These are phyloP conservation scores for Leucocoprinus leucothites DNA, from an alignment of 768 basidiomycete species.

Conservation along the genomic window DNA sequence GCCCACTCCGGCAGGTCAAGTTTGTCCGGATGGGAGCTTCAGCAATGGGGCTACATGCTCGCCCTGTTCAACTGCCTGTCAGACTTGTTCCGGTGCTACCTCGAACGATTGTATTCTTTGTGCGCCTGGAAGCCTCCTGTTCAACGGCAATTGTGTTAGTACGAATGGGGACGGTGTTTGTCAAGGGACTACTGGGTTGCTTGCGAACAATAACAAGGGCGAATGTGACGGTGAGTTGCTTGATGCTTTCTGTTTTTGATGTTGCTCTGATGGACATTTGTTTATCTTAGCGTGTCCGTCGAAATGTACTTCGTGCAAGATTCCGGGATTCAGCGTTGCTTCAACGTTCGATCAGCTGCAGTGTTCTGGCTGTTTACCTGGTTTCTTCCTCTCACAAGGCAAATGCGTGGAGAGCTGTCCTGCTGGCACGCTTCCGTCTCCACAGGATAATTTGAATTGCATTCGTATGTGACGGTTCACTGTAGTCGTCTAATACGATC, in stretches of 20 bases:
- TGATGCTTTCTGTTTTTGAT: background rate
- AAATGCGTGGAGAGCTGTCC: slow-evolving; percentile 72
- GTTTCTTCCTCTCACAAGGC: slow-evolving; percentile 68
- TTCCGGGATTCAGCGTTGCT: slow-evolving; percentile 64
- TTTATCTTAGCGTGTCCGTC: slow-evolving; percentile 65
- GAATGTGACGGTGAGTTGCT: slow-evolving; percentile 73
- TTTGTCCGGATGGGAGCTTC: slow-evolving; percentile 70
- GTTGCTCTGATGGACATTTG: slow-evolving; percentile 1
- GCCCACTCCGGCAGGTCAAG: slow-evolving; percentile 45
- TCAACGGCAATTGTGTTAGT: slow-evolving; percentile 70
- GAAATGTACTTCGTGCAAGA: slow-evolving; percentile 76
- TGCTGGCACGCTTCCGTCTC: slow-evolving; percentile 65
- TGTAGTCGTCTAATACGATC: background rate
- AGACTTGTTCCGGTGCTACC: slow-evolving; percentile 65
- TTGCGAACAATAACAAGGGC: slow-evolving; percentile 81
- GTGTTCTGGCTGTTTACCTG: slow-evolving; percentile 78
- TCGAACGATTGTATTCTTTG: slow-evolving; percentile 75
- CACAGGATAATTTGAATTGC: slow-evolving; percentile 73
- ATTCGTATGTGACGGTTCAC: slow-evolving; percentile 46
- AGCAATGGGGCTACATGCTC: slow-evolving; percentile 48
- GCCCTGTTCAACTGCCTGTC: slow-evolving; percentile 62
- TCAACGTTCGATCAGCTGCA: slow-evolving; percentile 65
- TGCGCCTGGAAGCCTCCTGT: slow-evolving; percentile 52
- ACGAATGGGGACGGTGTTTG: slow-evolving; percentile 71
- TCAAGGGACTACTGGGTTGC: slow-evolving; percentile 55